Conservation (phyloP, 2,329 filamentous ascomycete species). For the Sporothrix pseudoabietina region DNA sequence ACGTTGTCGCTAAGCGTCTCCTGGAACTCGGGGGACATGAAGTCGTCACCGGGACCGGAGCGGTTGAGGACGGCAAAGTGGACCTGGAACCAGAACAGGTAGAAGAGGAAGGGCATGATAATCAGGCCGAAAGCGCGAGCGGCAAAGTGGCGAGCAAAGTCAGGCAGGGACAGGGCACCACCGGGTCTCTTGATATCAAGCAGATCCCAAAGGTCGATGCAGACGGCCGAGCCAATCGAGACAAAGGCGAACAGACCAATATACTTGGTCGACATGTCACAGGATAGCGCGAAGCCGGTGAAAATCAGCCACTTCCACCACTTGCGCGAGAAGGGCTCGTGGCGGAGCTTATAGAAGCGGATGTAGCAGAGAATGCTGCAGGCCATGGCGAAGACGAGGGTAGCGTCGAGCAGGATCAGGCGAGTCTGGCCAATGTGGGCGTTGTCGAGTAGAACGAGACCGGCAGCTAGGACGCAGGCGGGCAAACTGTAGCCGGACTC, state of each 20-base stretch:
- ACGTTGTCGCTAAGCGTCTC: constrained; percentile 93
- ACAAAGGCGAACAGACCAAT: constrained; percentile 96
- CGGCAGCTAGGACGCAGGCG: constrained; percentile 82
- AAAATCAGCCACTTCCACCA: constrained; percentile 99
- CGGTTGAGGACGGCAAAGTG: constrained; percentile 87
- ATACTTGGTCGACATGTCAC: constrained; percentile 98
- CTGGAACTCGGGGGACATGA: constrained; percentile 98
- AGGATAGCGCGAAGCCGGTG: constrained; percentile 91
- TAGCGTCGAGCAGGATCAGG: constrained; percentile 91
- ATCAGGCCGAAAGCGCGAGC: constrained; percentile 87
- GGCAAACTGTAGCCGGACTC: constrained; percentile 97
- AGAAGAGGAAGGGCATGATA: constrained; percentile 92
- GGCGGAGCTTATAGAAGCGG: constrained; percentile 94
- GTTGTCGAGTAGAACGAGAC: constrained; percentile 91
- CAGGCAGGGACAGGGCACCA: constrained; percentile 74
- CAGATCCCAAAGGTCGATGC: constrained; percentile 93
- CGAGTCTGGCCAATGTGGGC: constrained; percentile 96
- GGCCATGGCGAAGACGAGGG: constrained; percentile 93
- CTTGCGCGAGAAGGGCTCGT: constrained; percentile 85
- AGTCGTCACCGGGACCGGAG: constrained; percentile 94
- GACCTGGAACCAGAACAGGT: constrained; percentile 99
- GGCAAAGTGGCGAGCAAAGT: constrained; percentile 86
- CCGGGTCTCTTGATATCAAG: constrained; percentile 83
- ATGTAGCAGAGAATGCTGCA: constrained; percentile 92
- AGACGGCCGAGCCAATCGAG: constrained; percentile 90